Base-by-base conservation (phyloP, 129 eudicot species). In the Solidago caesia region DNA sequence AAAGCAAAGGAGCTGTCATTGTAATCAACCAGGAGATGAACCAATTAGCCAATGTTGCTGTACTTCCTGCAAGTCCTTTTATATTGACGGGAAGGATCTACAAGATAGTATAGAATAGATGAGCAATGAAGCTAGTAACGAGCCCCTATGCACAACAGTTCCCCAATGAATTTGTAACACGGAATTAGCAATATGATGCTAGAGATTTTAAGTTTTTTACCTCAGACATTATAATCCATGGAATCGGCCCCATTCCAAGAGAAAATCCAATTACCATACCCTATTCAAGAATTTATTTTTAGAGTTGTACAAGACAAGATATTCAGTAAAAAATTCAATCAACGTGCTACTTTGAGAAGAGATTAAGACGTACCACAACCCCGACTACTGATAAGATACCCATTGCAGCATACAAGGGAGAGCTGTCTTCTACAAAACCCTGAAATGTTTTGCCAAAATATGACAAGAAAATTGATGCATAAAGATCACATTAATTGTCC, bases 181-280 rank as follows among this genome's bases (percentile, higher is more conserved):
- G 13, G 51, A 62, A 14, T 64, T 29, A 15, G 11, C 12, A 44
- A 44, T 15, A 44, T 25, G 39, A 29, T 29, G 39, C 39, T 29
- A 29, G 39, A 29, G 39, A 29, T 29, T 29, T 1, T 1, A 29
- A 29, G 39, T n/a, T 1, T 29, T 29, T 43, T 73, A 81, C 98
- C 98, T 94, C 98, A 4, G 98, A 92, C 98, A 92, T 92, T 71
- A 92, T 92, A 60, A 92, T 46, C 98, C 98, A 92, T n/a, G 98
- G 98, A 76, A 92, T 89, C 25, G 98, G 92, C 68, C 98, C 98
- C 91, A 92, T 86, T 79, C 98, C 98, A 70, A 92, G 95, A 42
- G 98, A 92, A 75, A 89, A 90, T 25, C 75, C 79, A 61, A 89
- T 80, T 13, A 92, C 82, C 98, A 93, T 93, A 45, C 87, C 84